These are phyloP conservation scores for Eimeria acervulina DNA, from an alignment of 169 alveolate species.

Conservation along the genomic window DNA sequence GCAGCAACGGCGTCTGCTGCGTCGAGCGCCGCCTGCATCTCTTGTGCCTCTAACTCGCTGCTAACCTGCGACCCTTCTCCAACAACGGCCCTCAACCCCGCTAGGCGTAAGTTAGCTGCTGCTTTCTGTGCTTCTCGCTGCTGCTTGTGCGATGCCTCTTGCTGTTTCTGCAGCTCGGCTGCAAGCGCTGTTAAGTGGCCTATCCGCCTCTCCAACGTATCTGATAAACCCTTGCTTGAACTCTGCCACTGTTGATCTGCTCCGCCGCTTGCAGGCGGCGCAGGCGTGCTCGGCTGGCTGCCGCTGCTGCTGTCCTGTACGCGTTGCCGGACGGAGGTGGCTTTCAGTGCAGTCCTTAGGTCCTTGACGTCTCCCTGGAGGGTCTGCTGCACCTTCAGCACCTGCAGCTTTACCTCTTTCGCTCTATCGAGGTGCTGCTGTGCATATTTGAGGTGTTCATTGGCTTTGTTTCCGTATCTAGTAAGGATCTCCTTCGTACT, in stretches of 20 bases:
- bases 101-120: not conserved
- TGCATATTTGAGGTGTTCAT: not conserved
- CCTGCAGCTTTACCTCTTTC: not conserved
- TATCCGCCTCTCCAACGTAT: not conserved
- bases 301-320: not conserved
- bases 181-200: not conserved
- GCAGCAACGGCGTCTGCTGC: not conserved
- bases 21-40: not conserved
- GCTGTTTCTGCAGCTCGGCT: not conserved
- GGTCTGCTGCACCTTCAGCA: not conserved
- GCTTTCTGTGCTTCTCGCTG: conserved; percentile 1
- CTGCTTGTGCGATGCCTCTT: not conserved
- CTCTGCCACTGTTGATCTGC: too few species aligned
- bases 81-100: not conserved
- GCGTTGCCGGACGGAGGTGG: not conserved
- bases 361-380: not conserved
- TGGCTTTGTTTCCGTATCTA: not conserved
- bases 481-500: not conserved
- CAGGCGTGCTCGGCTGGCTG: not conserved
- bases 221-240: not conserved
- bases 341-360: not conserved
- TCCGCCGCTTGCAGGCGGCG: too few species aligned
- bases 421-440: not conserved
- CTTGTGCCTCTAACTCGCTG: not conserved
- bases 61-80: not conserved